Evolutionary conservation across 345 rosid genomes (phyloP), one percentile per base, ranked within the genome.

Genomic region (Abelmoschus esculentus): DNA sequence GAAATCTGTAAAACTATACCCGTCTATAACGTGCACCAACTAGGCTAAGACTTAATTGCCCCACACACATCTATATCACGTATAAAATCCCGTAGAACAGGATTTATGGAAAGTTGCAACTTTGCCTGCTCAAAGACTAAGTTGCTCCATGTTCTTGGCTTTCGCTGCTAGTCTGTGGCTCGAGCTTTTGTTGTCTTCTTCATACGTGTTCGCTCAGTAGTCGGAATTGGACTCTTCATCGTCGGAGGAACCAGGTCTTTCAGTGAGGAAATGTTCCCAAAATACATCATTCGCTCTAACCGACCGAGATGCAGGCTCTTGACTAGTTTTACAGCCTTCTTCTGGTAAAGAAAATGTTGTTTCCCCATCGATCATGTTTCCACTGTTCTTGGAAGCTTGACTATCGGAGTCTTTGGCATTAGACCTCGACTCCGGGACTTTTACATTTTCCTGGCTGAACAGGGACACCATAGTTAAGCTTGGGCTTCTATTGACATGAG

Each of bases 261-360:
- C 99, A 1, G 99, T 91, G 28, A 95, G 79, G 77, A 88, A 91
- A 73, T 88, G 93, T 80, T 95, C 98, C 99, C 99, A 95, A 79
- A 95, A 95, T 52, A 84, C 81, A 75, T 95, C 99, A 74, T 95
- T 95, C 36, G 81, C 92, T 67, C 90, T 81, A 66, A 56, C 87
- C 4, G 83, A 86, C 61, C 84, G 84, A 73, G 88, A 82, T 73
- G 86, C 53, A 13, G 79, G 76, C 67, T 60, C 80, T 74, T 82
- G 82, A 73, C 77, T 86, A 63, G 72, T 84, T 38, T 65, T 80
- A 34, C 79, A 80, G 68, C 62, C 78, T 42, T 84, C 86, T 61
- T 74, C 83, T 0, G 76, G 68, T 26, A 79, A 73, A 53, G 77
- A 62, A 42, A 78, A 26, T 71, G 72, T 55, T 11, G 65, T 67